Percentiles rank a stretch among this genome's conserved stretches.
These are phyloP conservation scores for Suillus subaureus DNA, from an alignment of 768 basidiomycete genomes.

Conservation along the genomic window DNA sequence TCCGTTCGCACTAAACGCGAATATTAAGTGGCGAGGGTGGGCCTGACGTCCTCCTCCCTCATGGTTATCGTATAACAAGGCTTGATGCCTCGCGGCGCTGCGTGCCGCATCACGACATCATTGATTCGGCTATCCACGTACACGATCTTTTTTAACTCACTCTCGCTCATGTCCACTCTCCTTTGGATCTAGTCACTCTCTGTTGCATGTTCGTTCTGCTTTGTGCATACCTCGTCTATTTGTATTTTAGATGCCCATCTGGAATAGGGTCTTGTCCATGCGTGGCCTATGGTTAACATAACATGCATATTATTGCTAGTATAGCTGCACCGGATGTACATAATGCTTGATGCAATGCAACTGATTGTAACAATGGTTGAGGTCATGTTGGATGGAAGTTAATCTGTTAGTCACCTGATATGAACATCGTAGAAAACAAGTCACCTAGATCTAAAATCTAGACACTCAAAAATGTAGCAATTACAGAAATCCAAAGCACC, in stretches of 20 bases:
- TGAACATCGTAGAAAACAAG: too few species aligned
- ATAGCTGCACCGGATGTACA: background rate
- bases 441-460: too few species aligned
- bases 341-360: background rate
- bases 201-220: background rate
- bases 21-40: background rate
- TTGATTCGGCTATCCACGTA: background rate
- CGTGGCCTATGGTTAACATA: background rate
- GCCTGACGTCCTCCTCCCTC: constrained; percentile 3
- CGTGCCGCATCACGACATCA: background rate
- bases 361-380: background rate
- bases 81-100: constrained; percentile 1
- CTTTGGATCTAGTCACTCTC: background rate
- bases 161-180: constrained; percentile 1
- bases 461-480: too few species aligned
- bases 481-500: too few species aligned
- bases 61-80: background rate
- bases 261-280: constrained; percentile 1
- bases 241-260: background rate
- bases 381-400: too few species aligned
- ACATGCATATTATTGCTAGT: background rate
- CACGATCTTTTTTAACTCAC: background rate
- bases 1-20: constrained; percentile 12
- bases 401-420: too few species aligned
- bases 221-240: background rate